Evolutionary conservation across 2,329 filamentous ascomycete genomes (phyloP), one percentile per base, ranked within the genome.

Genomic region (Colletotrichum sp.): DNA sequence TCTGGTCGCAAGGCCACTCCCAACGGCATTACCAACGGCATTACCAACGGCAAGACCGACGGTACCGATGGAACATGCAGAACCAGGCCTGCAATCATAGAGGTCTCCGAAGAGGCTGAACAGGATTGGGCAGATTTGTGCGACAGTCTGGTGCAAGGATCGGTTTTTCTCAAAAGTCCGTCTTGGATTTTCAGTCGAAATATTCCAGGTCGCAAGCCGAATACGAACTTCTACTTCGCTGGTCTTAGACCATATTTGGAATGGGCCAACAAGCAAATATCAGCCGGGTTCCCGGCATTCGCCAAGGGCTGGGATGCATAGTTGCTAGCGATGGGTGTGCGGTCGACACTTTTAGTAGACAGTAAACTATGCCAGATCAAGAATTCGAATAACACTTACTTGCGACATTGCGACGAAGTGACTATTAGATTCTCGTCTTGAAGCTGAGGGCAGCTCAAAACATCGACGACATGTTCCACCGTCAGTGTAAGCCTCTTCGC

Each of bases 381-480:
- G 12, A 8, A 0, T 48, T 21, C 9, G 12, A 48, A 21, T 6
- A 12, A 48, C 43, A 2, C n/a, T 48, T 48, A 6, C 0, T 21
- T 48, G 1, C 9, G 18, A 21, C 6, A 2, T 0, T 12, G 3
- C 12, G 18, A 48, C 10, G 3, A 0, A n/a, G 0, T 4, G 10
- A 48, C n/a, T 21, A 1, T 48, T 1, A 48, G 18, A 3, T 48
- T 0, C 5, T 13, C 7, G 5, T 13, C n/a, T 21, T 12, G 18
- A 43, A 43, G 9, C 18, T 48, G 6, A 0, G 7, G 10, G n/a
- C 43, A 48, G 10, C 43, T 21, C 1, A 21, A 21, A 21, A 12
- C 3, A 21, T 48, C 43, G 18, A 21, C 7, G 18, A 48, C 1
- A 6, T 48, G 43, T 5, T 8, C 6, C 18, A 6, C 9, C 24